phyloP scores from a whole-genome alignment of 495 filamentous ascomycete genomes.

The Eremomyces bilateralis region DNA sequence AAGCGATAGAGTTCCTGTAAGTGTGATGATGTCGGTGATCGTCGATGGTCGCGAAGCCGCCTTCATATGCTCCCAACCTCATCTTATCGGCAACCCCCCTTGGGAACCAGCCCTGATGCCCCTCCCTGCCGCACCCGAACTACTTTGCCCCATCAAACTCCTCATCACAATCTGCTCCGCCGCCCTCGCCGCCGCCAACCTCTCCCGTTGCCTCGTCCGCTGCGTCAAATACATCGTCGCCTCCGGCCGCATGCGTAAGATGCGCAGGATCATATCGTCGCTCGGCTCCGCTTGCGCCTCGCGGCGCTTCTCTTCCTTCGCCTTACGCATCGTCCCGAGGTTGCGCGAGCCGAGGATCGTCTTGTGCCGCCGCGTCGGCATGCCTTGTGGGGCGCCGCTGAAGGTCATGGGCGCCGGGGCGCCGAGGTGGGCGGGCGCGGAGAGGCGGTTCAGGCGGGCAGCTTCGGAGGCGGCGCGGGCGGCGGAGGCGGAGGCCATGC shows the following conservation, averaged over 20 bases:
- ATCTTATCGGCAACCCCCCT: too few species aligned
- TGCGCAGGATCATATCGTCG: slow-evolving; percentile 95
- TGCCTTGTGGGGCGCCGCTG: slow-evolving; percentile 15
- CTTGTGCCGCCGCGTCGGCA: slow-evolving; percentile 57
- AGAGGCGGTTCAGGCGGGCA: slow-evolving; percentile 38
- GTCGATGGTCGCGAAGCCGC: too few species aligned
- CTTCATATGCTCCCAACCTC: too few species aligned
- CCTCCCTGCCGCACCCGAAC: too few species aligned
- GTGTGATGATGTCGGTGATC: too few species aligned
- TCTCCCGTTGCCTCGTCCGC: slow-evolving; percentile 78
- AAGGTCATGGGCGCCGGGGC: background rate
- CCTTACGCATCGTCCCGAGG: slow-evolving; percentile 83
- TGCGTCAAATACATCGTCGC: slow-evolving; percentile 79
- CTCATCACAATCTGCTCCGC: slow-evolving; percentile 89
- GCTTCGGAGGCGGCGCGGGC: slow-evolving; percentile 44
- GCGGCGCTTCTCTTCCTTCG: slow-evolving; percentile 85
- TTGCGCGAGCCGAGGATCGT: slow-evolving; percentile 90
- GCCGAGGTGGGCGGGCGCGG: slow-evolving; percentile 46
- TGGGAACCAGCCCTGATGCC: too few species aligned
- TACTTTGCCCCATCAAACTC: too few species aligned
- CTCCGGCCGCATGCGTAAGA: slow-evolving; percentile 88
- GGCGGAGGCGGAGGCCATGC: slow-evolving; percentile 82
- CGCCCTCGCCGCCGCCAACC: slow-evolving; percentile 69
- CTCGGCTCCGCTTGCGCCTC: slow-evolving; percentile 92
- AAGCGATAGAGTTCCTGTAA: too few species aligned